A percentile compares a stretch with the other conserved stretches of the same genome.
These are phyloP conservation scores for Telopea speciosissima DNA, from an alignment of 177 flowering plant species.

Conservation along the genomic window DNA sequence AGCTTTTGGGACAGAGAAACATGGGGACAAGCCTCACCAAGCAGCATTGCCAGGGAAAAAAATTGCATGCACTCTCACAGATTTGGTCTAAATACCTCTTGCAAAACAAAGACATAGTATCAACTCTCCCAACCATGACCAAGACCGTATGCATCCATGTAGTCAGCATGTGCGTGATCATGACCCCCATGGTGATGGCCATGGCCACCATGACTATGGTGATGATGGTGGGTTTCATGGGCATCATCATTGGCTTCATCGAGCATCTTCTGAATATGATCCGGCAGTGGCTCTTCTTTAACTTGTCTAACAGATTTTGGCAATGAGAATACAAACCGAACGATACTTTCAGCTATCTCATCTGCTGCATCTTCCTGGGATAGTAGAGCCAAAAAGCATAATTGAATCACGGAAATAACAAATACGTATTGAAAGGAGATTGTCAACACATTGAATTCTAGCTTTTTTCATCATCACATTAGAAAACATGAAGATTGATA, in stretches of 20 bases:
- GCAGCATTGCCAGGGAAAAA: neutral
- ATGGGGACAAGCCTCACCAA: no score
- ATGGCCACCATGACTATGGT: conserved; percentile 21
- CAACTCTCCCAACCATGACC: conserved; percentile 54
- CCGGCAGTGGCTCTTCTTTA: conserved; percentile 58
- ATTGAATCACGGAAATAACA: neutral
- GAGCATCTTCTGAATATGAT: conserved; percentile 52
- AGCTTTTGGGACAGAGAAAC: neutral
- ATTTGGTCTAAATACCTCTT: neutral
- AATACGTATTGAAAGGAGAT: neutral
- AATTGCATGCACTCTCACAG: neutral
- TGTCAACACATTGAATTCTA: neutral
- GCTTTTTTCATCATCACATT: neutral
- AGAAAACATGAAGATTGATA: neutral
- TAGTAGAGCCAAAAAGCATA: neutral
- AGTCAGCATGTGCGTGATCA: conserved; percentile 34
- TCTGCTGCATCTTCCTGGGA: conserved; percentile 61
- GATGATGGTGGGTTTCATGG: conserved; percentile 36
- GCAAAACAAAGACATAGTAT: conserved; percentile 4
- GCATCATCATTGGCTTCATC: conserved; percentile 39
- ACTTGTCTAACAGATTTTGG: conserved; percentile 48
- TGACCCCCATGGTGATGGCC: conserved; percentile 14
- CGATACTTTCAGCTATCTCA: conserved; percentile 56
- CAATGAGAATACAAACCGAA: conserved; percentile 53
- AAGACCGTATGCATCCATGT: conserved; percentile 64